phyloP scores from a whole-genome alignment of 2,329 filamentous ascomycete genomes.

The Alternaria solani region DNA sequence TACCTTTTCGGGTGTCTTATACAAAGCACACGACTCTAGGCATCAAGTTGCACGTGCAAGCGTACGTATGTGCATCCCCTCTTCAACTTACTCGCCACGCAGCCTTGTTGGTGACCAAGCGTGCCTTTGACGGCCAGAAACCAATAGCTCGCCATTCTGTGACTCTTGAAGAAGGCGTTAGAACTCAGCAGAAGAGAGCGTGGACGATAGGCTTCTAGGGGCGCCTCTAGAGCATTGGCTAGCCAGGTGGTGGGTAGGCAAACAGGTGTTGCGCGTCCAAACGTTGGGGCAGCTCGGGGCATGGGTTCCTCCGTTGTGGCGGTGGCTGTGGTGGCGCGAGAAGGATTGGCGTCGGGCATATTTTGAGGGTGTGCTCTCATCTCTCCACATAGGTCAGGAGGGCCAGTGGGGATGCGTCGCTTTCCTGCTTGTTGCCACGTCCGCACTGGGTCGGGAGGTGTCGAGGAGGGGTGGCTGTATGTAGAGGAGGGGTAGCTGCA shows the following conservation, averaged over 20 bases:
- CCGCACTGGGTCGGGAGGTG: too few species aligned
- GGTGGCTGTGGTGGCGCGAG: constrained; percentile 23
- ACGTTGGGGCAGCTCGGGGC: constrained; percentile 21
- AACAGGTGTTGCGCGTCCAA: constrained; percentile 38
- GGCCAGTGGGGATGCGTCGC: constrained; percentile 1
- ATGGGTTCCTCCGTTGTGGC: constrained; percentile 35
- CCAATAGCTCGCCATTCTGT: constrained; percentile 29
- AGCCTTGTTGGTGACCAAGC: constrained; percentile 10
- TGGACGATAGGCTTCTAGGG: constrained; percentile 27
- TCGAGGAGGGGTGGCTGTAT: not conserved
- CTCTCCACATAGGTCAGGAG: not conserved
- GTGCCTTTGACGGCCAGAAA: constrained; percentile 7
- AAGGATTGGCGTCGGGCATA: constrained; percentile 9
- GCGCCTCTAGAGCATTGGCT: constrained; percentile 25
- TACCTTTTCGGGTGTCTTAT: constrained; percentile 34
- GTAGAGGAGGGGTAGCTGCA: constrained; percentile 40
- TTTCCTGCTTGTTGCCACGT: not conserved
- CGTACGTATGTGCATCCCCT: constrained; percentile 37
- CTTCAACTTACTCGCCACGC: constrained; percentile 33
- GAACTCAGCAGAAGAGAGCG: constrained; percentile 36
- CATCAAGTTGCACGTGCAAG: constrained; percentile 40
- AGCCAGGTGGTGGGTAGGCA: constrained; percentile 29
- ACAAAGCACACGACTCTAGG: constrained; percentile 32
- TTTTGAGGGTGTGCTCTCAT: not conserved
- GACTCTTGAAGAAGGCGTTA: constrained; percentile 16